Base-by-base conservation (phyloP, 352 stramenopile genomes). In the Blastocystis sp. region DNA sequence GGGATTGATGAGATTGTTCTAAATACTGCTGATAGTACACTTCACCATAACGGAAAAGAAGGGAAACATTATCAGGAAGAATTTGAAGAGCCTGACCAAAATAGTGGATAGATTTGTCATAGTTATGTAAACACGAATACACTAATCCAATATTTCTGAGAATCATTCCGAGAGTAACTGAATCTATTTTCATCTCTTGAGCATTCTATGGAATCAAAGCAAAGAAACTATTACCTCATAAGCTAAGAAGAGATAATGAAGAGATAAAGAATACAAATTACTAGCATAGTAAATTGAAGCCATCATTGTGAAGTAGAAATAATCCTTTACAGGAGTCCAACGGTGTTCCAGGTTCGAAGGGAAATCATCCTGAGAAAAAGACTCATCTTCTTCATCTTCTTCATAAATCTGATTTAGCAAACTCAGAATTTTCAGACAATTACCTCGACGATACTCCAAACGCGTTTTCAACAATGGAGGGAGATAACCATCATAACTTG, bases 371-470 rank as follows among this genome's bases (percentile, higher is more conserved):
- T 48, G 40, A 48, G 40, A 7, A 7, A 51, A 9, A n/a, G n/a
- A 40, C 1, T 27, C n/a, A 0, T n/a, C 48, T 33, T 44, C 30
- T 30, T 30, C 48, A 22, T 37, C 51, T 33, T 64, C 53, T 22
- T 84, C 73, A 30, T 69, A 84, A 15, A 84, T 48, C 73, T 84
- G 73, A 57, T 64, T 84, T 13, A 84, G 33, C n/a, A 84, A n/a
- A 19, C 53, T 48, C 13, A 84, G 44, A 37, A 84, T 84, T 40
- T 84, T 84, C n/a, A 42, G 9, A 9, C 42, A 66, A 48, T 84
- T 84, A 9, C 73, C 73, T 33, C 73, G 73, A 57, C 73, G 73
- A 44, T 69, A 84, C 73, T 84, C 73, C 48, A 84, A 42, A 19
- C 73, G 73, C 11, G 48, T 66, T 30, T 84, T 84, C 30, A 84